A percentile compares a stretch with the other conserved stretches of the same genome.
These are phyloP conservation scores for Podila horticola DNA, from an alignment of 192 early-diverging fungal genomes.

Conservation along the genomic window DNA sequence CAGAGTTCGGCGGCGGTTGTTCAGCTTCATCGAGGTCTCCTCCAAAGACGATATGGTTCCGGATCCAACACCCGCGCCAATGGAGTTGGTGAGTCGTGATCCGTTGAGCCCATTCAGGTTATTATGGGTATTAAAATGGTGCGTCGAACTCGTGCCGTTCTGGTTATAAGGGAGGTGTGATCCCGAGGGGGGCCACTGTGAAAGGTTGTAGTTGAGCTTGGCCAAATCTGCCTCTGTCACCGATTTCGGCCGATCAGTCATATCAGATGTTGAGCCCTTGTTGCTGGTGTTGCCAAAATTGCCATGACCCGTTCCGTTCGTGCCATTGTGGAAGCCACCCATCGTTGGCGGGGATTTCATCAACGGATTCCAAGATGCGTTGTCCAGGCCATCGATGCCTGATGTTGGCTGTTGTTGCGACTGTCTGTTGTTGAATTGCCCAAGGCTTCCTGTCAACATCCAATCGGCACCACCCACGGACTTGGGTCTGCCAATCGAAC, in stretches of 20 bases:
- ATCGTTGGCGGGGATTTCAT: slow-evolving; percentile 39
- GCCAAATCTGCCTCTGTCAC: slow-evolving; percentile 44
- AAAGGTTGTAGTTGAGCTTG: slow-evolving; percentile 23
- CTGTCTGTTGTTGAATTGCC: slow-evolving; percentile 4
- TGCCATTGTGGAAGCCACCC: slow-evolving; percentile 44
- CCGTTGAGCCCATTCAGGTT: slow-evolving; percentile 8
- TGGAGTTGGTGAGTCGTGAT: neutral
- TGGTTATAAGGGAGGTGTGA: neutral
- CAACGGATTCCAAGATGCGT: slow-evolving; percentile 33
- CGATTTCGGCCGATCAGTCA: slow-evolving; percentile 50
- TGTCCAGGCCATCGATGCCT: slow-evolving; percentile 5
- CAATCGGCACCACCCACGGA: slow-evolving; percentile 59
- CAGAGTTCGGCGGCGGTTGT: slow-evolving; percentile 38
- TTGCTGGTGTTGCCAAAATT: slow-evolving; percentile 8
- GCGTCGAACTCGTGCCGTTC: neutral
- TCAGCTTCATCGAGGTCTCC: slow-evolving; percentile 30
- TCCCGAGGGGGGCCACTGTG: slow-evolving; percentile 19
- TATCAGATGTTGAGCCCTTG: neutral
- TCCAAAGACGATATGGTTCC: slow-evolving; percentile 18
- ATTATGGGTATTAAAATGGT: neutral
- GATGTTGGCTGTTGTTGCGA: slow-evolving; percentile 4
- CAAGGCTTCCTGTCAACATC: slow-evolving; percentile 25
- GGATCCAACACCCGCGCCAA: neutral
- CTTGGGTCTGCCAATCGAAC: slow-evolving; percentile 54
- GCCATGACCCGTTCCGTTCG: slow-evolving; percentile 43